Evolutionary conservation across 2,329 filamentous ascomycete species (phyloP), one percentile per base, ranked within the genome.

Genomic region (Reticulascus tulasneorum): DNA sequence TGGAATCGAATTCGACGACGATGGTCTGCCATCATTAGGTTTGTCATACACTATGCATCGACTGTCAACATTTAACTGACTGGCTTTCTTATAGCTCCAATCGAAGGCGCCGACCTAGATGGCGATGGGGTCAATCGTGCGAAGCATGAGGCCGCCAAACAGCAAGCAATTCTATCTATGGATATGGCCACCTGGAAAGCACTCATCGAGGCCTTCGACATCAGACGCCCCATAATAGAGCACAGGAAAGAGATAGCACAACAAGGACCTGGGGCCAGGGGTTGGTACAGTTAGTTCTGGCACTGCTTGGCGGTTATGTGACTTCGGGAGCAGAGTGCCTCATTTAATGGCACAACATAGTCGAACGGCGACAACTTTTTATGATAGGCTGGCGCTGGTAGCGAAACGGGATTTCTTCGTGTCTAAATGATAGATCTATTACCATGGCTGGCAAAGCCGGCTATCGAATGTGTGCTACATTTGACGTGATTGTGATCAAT

Each of bases 161-260:
- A 93, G 45, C 93, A 98, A 62, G 86, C 90, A 10, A 83, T 98
- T 16, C 78, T 97, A 55, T 83, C 85, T 10, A 77, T 98, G 44
- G 89, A 97, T 49, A 93, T 89, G 68, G 72, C 77, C 2, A 86
- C 77, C 0, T 98, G 91, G 91, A 68, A 78, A 47, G 76, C 86
- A 15, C 71, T 96, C 28, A 82, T 94, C 31, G 60, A 84, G 9
- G 78, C 77, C 0, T 94, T 90, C 52, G 67, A 83, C 18, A 87
- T 97, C 47, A 74, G 66, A n/a, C 71, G 87, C 46, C 72, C 86
- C 2, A 82, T 96, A 60, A 97, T 98, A 44, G 76, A 82, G n/a
- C 85, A 95, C 58, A 77, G 93, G 12, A 66, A 76, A 44, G 81
- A 87, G 45, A 66, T 75, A 38, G 59, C 60, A 7, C 60, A 58